These are phyloP conservation scores for Paraconiothyrium sp. DNA, from an alignment of 2,329 filamentous ascomycete genomes.

Conservation along the genomic window DNA sequence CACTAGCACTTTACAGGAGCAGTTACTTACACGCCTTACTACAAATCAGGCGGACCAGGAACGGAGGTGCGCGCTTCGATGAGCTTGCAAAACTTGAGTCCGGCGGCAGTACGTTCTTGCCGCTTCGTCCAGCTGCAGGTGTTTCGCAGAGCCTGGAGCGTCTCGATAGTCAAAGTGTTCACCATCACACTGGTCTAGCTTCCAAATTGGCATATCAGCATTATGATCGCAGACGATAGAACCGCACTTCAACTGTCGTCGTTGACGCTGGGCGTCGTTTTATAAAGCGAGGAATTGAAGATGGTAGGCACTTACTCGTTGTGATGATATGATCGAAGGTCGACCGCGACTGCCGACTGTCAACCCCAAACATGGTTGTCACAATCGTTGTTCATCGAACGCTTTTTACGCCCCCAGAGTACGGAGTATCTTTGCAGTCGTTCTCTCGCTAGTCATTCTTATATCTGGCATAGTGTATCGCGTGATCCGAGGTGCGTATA, in stretches of 20 bases:
- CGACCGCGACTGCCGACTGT: too few species aligned
- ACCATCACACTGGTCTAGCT: constrained; percentile 11
- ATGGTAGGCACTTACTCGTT: constrained; percentile 16
- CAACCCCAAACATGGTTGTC: too few species aligned
- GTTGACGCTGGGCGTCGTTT: constrained; percentile 13
- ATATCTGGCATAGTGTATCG: too few species aligned
- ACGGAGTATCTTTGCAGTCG: too few species aligned
- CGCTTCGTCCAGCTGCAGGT: constrained; percentile 16
- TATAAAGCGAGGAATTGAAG: constrained; percentile 22
- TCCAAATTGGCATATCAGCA: constrained; percentile 22
- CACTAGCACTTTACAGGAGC: neutral
- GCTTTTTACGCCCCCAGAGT: too few species aligned
- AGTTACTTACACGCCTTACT: neutral
- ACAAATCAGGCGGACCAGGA: neutral
- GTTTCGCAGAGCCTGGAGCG: constrained; percentile 20
- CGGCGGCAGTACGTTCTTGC: constrained; percentile 11
- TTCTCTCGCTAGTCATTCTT: too few species aligned
- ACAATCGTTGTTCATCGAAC: too few species aligned
- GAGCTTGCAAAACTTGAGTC: constrained; percentile 18
- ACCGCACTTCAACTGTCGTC: constrained; percentile 25
- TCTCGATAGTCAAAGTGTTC: constrained; percentile 21
- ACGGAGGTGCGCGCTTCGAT: constrained; percentile 14
- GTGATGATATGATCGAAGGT: neutral
- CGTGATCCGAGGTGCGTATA: too few species aligned
- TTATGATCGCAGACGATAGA: constrained; percentile 17